Base-by-base conservation (phyloP, 805 yeast species). In the Candida ovalis region DNA sequence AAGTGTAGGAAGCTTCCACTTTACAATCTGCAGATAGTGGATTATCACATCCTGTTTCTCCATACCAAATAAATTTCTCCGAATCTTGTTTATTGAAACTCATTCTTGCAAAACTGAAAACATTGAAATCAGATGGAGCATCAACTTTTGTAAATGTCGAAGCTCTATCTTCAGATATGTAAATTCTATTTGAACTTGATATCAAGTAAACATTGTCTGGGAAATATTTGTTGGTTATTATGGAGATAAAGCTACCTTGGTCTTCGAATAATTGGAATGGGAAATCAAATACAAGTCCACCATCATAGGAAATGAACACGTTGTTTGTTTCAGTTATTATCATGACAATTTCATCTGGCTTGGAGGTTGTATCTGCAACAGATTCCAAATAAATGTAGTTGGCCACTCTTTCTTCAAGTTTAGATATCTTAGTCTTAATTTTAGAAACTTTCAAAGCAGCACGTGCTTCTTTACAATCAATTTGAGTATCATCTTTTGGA, bases 151-250 rank as follows among this genome's bases (percentile, higher is more conserved):
- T 53, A 58, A 86, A 88, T 1, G 74, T 63, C 48, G 69, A 67
- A 15, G 87, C 97, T 23, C 96, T 81, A 63, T 91, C 86, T 3
- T 63, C 58, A 1, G 97, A 84, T 21, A 73, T 62, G 57, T 77
- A 84, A 15, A 91, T 67, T 27, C 67, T 67, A 9, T 76, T 73
- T 7, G 69, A 57, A 2, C 71, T 63, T 0, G 89, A 80, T 40
- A 82, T 50, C 44, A 82, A 67, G 55, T 80, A 72, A 30, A 82
- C 78, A 36, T 77, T 75, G 50, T 86, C 81, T 2, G 80, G 75
- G 53, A 73, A 72, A 51, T 75, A 76, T 7, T 80, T 80, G 52
- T 94, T 90, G 39, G 80, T 78, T 37, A 71, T 70, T n/a, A 85
- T 72, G n/a, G 77, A 78, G 5, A 74, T 50, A 43, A 86, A 71